These are phyloP conservation scores for Lachnellula subtilissima DNA, from an alignment of 2,329 filamentous ascomycete species.

Conservation along the genomic window DNA sequence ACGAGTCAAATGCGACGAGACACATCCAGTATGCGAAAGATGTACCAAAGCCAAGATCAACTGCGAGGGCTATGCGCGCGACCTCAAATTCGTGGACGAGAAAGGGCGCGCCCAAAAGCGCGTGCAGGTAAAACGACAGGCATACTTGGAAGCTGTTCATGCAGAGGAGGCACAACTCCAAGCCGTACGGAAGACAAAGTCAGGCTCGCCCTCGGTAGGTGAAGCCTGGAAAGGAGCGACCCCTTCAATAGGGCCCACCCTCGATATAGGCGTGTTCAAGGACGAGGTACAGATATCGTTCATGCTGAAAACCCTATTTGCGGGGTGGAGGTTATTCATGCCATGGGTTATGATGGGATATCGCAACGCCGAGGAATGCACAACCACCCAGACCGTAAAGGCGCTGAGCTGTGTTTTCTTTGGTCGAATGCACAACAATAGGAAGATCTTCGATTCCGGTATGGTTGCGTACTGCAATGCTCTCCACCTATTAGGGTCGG, in stretches of 20 bases:
- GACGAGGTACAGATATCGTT: conserved; percentile 5
- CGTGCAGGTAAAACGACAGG: conserved; percentile 14
- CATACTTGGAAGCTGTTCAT: conserved; percentile 15
- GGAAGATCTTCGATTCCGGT: conserved; percentile 5
- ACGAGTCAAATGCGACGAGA: conserved; percentile 14
- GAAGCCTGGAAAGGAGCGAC: too few species aligned
- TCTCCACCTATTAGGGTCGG: conserved; percentile 10
- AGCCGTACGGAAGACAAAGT: neutral
- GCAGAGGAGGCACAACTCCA: conserved; percentile 9
- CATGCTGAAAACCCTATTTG: conserved; percentile 9
- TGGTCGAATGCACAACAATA: conserved; percentile 9
- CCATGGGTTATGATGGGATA: conserved; percentile 8
- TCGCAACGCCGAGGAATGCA: conserved; percentile 9
- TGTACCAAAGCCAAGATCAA: conserved; percentile 12
- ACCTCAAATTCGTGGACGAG: conserved; percentile 19
- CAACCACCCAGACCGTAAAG: conserved; percentile 14
- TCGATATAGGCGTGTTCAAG: neutral
- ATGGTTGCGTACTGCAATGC: conserved; percentile 13
- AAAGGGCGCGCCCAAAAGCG: conserved; percentile 15
- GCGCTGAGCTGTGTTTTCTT: conserved; percentile 14
- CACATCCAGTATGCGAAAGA: conserved; percentile 8
- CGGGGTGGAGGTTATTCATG: conserved; percentile 8
- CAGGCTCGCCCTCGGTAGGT: too few species aligned
- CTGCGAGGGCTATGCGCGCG: conserved; percentile 13
- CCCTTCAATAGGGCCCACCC: neutral